These are phyloP conservation scores for Populus pruinosa DNA, from an alignment of 345 rosid genomes.

Conservation along the genomic window DNA sequence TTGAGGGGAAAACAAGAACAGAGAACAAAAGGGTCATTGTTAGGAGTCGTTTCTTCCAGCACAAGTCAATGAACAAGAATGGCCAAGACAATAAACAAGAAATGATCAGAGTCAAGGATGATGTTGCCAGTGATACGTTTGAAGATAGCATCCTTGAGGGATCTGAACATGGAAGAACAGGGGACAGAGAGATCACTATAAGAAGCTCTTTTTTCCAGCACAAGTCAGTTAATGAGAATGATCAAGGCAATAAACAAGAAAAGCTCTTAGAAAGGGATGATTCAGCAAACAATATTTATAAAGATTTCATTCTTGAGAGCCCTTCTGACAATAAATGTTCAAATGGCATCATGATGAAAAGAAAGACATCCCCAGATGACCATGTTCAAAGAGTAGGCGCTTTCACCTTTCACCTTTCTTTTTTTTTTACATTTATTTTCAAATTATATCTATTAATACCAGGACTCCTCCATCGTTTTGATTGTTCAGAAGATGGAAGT, in stretches of 20 bases:
- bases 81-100: slow-evolving; percentile 34
- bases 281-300: background rate
- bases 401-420: slow-evolving; percentile 1
- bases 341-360: slow-evolving; percentile 41
- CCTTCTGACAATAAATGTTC: slow-evolving; percentile 16
- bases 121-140: slow-evolving; percentile 15
- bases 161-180: slow-evolving; percentile 8
- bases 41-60: slow-evolving; percentile 65
- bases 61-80: slow-evolving; percentile 41
- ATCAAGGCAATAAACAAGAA: slow-evolving; percentile 1
- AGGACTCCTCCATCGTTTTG: slow-evolving; percentile 14
- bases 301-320: slow-evolving; percentile 22
- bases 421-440: background rate
- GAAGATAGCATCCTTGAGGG: background rate
- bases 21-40: slow-evolving; percentile 48
- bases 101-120: slow-evolving; percentile 22
- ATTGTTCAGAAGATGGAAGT: slow-evolving; percentile 36
- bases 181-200: background rate
- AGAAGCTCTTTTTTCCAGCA: slow-evolving; percentile 25
- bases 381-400: slow-evolving; percentile 43
- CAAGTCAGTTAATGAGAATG: slow-evolving; percentile 8
- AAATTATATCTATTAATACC: background rate
- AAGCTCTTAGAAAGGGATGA: background rate
- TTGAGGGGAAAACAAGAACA: slow-evolving; percentile 38
- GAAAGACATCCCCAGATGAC: slow-evolving; percentile 47